A percentile compares a stretch with the other conserved stretches of the same genome.
These are phyloP conservation scores for Ophiostoma ulmi DNA, from an alignment of 2,329 filamentous ascomycete species.

Conservation along the genomic window DNA sequence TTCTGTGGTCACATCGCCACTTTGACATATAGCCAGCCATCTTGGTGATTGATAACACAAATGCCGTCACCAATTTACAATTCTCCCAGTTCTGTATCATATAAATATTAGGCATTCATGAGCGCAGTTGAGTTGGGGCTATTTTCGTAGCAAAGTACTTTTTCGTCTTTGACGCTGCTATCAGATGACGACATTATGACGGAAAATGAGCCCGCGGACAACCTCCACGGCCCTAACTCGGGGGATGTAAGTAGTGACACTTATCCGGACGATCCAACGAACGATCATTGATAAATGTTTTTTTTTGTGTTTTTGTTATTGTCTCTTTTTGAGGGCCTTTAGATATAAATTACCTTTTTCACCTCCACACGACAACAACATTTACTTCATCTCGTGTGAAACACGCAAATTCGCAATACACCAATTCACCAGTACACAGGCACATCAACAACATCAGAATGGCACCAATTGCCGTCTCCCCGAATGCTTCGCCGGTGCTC, in stretches of 20 bases:
- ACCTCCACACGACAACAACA: neutral
- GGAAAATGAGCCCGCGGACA: constrained; percentile 13
- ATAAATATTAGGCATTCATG: neutral
- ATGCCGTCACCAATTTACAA: neutral
- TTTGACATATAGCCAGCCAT: neutral
- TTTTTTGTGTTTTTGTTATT: neutral
- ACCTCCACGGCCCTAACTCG: neutral
- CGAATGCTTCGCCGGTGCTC: neutral
- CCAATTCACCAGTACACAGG: neutral
- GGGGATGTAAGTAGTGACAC: neutral
- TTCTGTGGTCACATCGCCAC: neutral
- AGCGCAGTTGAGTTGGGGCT: neutral
- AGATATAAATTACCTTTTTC: neutral
- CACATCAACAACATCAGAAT: neutral
- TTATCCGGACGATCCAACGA: neutral
- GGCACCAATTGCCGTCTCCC: neutral
- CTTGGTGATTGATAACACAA: neutral
- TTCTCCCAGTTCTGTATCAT: neutral
- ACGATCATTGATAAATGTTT: neutral
- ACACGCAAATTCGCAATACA: neutral
- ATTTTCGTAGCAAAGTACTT: neutral
- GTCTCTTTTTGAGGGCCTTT: neutral
- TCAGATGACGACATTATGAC: neutral
- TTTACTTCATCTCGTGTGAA: too few species aligned
- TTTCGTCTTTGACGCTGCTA: constrained; percentile 1